Percentiles rank a stretch among this genome's conserved stretches.
phyloP scores from a whole-genome alignment of 2,329 filamentous ascomycete genomes.

The Diaporthe ampelina region DNA sequence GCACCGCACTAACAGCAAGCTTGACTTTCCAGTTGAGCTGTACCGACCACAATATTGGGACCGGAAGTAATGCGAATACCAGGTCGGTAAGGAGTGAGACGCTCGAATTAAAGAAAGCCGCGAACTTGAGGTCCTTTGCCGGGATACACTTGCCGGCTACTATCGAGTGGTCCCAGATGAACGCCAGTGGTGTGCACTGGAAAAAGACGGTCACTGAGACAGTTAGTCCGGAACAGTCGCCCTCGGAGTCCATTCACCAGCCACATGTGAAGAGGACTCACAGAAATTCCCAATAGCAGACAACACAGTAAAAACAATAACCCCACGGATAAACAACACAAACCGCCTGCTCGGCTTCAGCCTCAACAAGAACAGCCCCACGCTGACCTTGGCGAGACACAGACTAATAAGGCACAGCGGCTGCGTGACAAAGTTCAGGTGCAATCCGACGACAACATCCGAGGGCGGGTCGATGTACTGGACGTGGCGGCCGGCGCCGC shows the following conservation, averaged over 20 bases:
- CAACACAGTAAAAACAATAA: constrained; percentile 47
- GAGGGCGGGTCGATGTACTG: constrained; percentile 46
- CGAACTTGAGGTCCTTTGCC: constrained; percentile 45
- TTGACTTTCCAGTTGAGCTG: constrained; percentile 49
- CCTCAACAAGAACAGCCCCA: constrained; percentile 48
- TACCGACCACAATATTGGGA: constrained; percentile 49
- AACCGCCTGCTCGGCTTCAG: constrained; percentile 43
- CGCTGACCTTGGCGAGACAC: constrained; percentile 49
- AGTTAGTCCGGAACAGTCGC: background rate
- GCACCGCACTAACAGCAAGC: constrained; percentile 45
- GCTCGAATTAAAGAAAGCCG: constrained; percentile 47
- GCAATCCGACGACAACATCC: constrained; percentile 44
- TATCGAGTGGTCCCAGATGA: constrained; percentile 21
- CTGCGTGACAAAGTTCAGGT: constrained; percentile 51
- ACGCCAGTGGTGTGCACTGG: background rate
- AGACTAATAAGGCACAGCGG: constrained; percentile 48
- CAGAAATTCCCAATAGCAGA: constrained; percentile 45
- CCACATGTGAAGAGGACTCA: constrained; percentile 28
- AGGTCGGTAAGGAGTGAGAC: constrained; percentile 52
- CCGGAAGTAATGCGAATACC: constrained; percentile 47
- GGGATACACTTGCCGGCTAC: constrained; percentile 43
- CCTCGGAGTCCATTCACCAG: rapidly evolving
- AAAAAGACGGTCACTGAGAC: constrained; percentile 4
- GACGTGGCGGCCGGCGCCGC: constrained; percentile 48
- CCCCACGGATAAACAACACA: constrained; percentile 44